phyloP scores from a whole-genome alignment of 352 stramenopile species.

The Pythium phragmiticola region DNA sequence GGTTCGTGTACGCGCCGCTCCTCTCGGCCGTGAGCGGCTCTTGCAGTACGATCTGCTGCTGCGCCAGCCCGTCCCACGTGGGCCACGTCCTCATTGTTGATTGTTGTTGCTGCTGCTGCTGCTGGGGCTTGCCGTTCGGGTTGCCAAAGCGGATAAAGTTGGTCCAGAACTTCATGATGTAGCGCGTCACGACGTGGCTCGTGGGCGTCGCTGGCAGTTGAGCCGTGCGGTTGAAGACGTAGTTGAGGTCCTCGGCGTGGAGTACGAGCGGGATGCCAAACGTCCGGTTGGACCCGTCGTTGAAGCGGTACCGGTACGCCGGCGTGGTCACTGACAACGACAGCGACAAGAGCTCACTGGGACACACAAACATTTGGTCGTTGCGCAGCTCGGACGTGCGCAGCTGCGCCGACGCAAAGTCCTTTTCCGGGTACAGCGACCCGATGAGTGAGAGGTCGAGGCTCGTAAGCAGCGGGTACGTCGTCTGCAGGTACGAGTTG shows the following conservation, averaged over 20 bases:
- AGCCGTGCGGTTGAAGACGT: constrained; percentile 10
- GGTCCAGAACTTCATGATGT: constrained; percentile 20
- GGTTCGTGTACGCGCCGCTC: constrained; percentile 15
- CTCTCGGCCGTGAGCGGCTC: constrained; percentile 10
- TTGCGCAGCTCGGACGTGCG: constrained; percentile 2
- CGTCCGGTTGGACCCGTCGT: constrained; percentile 4
- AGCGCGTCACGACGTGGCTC: not conserved
- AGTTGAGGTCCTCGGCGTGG: constrained; percentile 11
- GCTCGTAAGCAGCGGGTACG: not conserved
- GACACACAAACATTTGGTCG: constrained; percentile 18
- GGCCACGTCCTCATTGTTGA: constrained; percentile 1
- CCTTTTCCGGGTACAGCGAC: constrained; percentile 6
- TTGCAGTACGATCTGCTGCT: constrained; percentile 24
- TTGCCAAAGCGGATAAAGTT: constrained; percentile 13
- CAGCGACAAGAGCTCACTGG: constrained; percentile 6
- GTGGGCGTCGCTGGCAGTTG: not conserved
- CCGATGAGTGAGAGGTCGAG: not conserved
- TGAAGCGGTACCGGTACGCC: constrained; percentile 21
- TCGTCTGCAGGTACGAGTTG: not conserved
- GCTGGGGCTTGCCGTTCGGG: constrained; percentile 5
- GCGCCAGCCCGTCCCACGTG: not conserved
- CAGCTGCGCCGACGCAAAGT: not conserved
- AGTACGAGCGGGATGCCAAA: constrained; percentile 1
- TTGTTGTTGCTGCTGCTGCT: not conserved
- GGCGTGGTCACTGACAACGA: not conserved